These are phyloP conservation scores for Mesostigma viride DNA, from an alignment of 139 green algal species.

Conservation along the genomic window DNA sequence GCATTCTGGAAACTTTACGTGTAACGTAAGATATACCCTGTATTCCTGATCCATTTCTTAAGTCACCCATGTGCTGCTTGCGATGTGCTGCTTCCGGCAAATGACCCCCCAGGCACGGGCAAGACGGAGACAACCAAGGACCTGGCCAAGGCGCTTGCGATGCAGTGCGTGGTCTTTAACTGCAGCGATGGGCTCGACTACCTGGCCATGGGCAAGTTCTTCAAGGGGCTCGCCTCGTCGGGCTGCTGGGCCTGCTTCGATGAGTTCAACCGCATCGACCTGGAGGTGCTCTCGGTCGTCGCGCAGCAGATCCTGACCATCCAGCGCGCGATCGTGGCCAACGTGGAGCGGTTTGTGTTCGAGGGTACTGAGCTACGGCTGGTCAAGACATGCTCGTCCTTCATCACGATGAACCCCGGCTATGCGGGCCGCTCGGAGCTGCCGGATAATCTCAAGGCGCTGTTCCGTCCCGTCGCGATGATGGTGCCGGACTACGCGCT, in stretches of 20 bases:
- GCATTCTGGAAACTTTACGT: no score
- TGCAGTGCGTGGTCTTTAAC: conserved; percentile 43
- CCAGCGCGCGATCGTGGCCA: conserved; percentile 47
- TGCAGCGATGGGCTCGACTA: conserved; percentile 38
- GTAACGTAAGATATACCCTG: no score
- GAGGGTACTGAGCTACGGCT: conserved; percentile 30
- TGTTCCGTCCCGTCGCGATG: conserved; percentile 39
- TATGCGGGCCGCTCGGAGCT: conserved; percentile 37
- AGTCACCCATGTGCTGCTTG: no score
- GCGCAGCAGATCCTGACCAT: conserved; percentile 42
- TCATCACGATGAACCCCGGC: conserved; percentile 42
- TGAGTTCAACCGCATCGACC: conserved; percentile 42
- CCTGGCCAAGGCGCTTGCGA: conserved; percentile 29
- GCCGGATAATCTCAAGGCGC: conserved; percentile 37
- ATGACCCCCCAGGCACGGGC: conserved; percentile 19
- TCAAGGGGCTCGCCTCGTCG: conserved; percentile 34
- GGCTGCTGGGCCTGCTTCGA: conserved; percentile 39
- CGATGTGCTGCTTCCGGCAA: no score
- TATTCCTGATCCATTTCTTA: no score
- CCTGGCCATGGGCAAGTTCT: conserved; percentile 38
- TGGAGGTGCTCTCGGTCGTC: conserved; percentile 35
- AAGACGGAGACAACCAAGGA: conserved; percentile 36
- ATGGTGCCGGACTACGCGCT: conserved; percentile 40
- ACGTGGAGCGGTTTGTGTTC: conserved; percentile 25
- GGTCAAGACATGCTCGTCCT: conserved; percentile 18